Base-by-base conservation (phyloP, 495 filamentous ascomycete species). In the Penicillium flavigenum region DNA sequence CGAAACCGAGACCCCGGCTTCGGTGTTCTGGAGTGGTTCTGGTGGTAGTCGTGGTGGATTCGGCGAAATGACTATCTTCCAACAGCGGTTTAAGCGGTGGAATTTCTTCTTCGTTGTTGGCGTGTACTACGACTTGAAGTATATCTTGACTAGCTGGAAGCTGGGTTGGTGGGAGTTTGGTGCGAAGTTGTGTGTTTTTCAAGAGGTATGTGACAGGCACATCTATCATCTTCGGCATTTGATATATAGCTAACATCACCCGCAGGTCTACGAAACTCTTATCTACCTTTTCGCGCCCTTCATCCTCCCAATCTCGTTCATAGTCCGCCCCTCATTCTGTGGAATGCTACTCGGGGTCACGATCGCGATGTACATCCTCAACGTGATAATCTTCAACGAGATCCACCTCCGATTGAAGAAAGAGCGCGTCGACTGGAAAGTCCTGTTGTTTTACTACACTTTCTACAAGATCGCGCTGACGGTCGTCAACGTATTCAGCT, bases 121-220 rank as follows among this genome's bases (percentile, higher is more conserved):
- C 6, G 73, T 81, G 52, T 80, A 70, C 58, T 74, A 78, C 42
- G 73, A 81, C 58, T 54, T 79, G 53, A 60, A 62, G 16, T 81
- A 80, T 55, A 76, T 81, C n/a, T 29, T 78, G 2, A 63, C 62
- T 7, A 73, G 66, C 39, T 80, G 78, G 78, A 78, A 77, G 45
- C 62, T 81, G 26, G 76, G 78, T 27, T 74, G 65, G 68, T 78
- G 76, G 73, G 78, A 81, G 39, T 49, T 81, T 29, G 78, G 77
- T 1, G 69, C 76, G 1, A 80, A 80, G 73, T 84, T 91, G 51
- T 88, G 88, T 66, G 82, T 83, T 20, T 85, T 88, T 4, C 87
- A 91, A 72, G 83, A 87, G 58, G 68, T 71, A 58, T 47, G 63
- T 47, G 65, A 39, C 39, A 52, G 32, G 0, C 6, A 39, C 26